Evolutionary conservation across 2,329 filamentous ascomycete species (phyloP).

Genomic region (Aspergillus latus): DNA sequence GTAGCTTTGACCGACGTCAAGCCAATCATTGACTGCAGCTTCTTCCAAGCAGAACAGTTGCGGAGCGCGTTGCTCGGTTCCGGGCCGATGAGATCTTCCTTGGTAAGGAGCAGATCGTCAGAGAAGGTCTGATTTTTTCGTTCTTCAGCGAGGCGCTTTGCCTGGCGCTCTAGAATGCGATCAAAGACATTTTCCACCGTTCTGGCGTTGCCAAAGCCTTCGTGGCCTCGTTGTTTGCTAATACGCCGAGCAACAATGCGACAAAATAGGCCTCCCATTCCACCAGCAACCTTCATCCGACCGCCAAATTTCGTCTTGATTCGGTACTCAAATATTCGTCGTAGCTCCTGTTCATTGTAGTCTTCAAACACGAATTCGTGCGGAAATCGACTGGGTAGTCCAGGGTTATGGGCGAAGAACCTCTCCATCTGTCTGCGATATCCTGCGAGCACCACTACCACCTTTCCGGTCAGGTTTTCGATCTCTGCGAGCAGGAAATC

Average conservation of each 20-base stretch:
- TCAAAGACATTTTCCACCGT: slow-evolving; percentile 63
- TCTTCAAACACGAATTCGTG: slow-evolving; percentile 66
- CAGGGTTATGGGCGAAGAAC: slow-evolving; percentile 73
- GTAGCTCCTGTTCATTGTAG: slow-evolving; percentile 65
- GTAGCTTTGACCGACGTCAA: slow-evolving; percentile 63
- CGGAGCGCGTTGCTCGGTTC: slow-evolving; percentile 58
- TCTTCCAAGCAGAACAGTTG: slow-evolving; percentile 56
- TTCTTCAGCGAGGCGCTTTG: slow-evolving; percentile 54
- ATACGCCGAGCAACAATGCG: slow-evolving; percentile 63
- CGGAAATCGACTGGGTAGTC: slow-evolving; percentile 68
- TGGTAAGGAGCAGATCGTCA: slow-evolving; percentile 61
- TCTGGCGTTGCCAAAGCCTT: slow-evolving; percentile 73
- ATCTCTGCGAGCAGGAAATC: slow-evolving; percentile 72
- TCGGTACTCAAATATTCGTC: slow-evolving; percentile 58
- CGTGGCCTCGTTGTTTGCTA: slow-evolving; percentile 60
- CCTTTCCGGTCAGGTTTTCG: slow-evolving; percentile 67
- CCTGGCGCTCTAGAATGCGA: slow-evolving; percentile 59
- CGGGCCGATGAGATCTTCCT: slow-evolving; percentile 70
- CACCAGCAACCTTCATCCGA: slow-evolving; percentile 61
- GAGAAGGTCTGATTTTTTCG: slow-evolving; percentile 37
- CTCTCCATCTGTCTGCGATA: slow-evolving; percentile 74
- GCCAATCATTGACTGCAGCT: slow-evolving; percentile 61
- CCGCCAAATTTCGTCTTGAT: slow-evolving; percentile 56
- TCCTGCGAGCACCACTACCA: slow-evolving; percentile 71
- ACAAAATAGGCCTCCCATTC: slow-evolving; percentile 59